A percentile compares a stretch with the other conserved stretches of the same genome.
phyloP scores from a whole-genome alignment of 2,329 filamentous ascomycete species.

The Neonectria sp. region DNA sequence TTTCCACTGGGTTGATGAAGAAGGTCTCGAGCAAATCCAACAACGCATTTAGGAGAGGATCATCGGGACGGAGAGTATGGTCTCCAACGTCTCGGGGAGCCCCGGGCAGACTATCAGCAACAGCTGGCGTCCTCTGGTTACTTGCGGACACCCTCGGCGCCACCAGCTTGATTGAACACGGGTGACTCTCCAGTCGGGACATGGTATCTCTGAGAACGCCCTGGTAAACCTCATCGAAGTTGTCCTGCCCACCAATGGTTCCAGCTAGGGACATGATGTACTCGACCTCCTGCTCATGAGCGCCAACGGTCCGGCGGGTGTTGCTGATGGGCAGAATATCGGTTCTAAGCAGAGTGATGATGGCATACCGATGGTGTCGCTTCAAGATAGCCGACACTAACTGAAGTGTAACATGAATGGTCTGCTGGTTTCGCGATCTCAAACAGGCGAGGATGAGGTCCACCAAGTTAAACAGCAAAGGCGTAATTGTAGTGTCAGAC shows the following conservation, averaged over 20 bases:
- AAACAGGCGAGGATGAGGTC: constrained; percentile 92
- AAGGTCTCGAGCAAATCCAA: constrained; percentile 83
- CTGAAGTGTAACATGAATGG: constrained; percentile 89
- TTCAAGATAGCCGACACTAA: constrained; percentile 88
- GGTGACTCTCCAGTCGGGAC: constrained; percentile 78
- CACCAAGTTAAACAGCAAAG: constrained; percentile 91
- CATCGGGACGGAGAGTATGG: constrained; percentile 74
- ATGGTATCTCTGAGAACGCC: constrained; percentile 80
- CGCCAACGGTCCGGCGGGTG: constrained; percentile 77
- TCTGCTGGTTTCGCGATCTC: constrained; percentile 87
- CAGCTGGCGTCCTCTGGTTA: constrained; percentile 69
- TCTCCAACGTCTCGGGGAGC: constrained; percentile 72
- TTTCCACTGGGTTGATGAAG: constrained; percentile 91
- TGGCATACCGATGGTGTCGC: constrained; percentile 89
- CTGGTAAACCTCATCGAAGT: constrained; percentile 82
- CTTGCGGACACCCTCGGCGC: constrained; percentile 71
- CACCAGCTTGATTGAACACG: constrained; percentile 80
- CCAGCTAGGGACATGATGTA: constrained; percentile 78
- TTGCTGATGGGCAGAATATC: constrained; percentile 69
- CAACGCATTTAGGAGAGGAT: constrained; percentile 75
- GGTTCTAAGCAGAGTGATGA: constrained; percentile 81
- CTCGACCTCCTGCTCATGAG: constrained; percentile 82
- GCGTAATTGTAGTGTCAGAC: constrained; percentile 81
- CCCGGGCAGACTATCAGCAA: constrained; percentile 70
- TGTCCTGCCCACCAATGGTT: constrained; percentile 77